Evolutionary conservation across 257 asterid genomes (phyloP).

Genomic region (Jacaranda mimosifolia): DNA sequence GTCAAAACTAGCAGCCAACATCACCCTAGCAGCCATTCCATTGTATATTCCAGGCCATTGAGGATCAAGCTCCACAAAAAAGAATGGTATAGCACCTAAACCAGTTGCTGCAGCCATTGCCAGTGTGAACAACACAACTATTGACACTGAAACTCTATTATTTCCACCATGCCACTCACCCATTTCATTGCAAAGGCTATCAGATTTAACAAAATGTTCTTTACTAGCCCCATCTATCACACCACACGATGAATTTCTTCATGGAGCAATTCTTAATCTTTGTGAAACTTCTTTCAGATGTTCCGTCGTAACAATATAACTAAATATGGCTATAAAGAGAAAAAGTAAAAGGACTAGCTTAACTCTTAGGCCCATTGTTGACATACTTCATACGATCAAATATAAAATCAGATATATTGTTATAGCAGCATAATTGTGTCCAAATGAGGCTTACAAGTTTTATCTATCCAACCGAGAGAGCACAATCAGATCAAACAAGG

Average conservation of each 20-base stretch:
- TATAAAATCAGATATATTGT: constrained; percentile 17
- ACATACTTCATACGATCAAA: constrained; percentile 26
- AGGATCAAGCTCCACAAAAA: constrained; percentile 95
- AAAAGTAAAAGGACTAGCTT: constrained; percentile 48
- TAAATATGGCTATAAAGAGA: constrained; percentile 48
- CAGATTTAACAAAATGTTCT: constrained; percentile 61
- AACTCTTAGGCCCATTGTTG: constrained; percentile 53
- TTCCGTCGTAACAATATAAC: constrained; percentile 48
- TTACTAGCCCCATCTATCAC: constrained; percentile 92
- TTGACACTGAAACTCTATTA: constrained; percentile 78
- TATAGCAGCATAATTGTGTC: constrained; percentile 9
- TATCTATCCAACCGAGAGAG: constrained; percentile 29
- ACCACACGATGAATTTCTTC: constrained; percentile 60
- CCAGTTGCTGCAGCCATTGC: constrained; percentile 99
- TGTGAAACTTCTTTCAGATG: constrained; percentile 49
- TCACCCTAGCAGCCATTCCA: constrained; percentile 98
- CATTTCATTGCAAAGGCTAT: constrained; percentile 40
- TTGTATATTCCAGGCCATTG: constrained; percentile 98
- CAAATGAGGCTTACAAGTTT: not conserved
- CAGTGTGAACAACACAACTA: constrained; percentile 86
- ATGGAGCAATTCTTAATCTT: constrained; percentile 74
- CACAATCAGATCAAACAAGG: constrained; percentile 30
- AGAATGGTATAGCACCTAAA: constrained; percentile 95
- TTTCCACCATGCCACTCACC: constrained; percentile 57
- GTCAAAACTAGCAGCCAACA: constrained; percentile 97